Percentiles rank a stretch among this genome's conserved stretches.
These are phyloP conservation scores for Cercophora scortea DNA, from an alignment of 495 filamentous ascomycete species.

Conservation along the genomic window DNA sequence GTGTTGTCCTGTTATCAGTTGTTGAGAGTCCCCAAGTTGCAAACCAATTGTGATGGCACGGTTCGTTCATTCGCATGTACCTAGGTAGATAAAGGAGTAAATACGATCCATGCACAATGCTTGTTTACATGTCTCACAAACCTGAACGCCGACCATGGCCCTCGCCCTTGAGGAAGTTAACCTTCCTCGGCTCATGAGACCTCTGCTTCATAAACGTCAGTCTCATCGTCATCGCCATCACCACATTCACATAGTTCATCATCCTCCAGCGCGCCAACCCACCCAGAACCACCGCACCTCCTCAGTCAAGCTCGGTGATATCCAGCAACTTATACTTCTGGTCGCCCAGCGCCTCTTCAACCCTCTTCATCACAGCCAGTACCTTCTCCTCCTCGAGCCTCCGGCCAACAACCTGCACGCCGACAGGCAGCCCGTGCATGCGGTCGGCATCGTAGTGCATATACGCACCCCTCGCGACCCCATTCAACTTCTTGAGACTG, in stretches of 20 bases:
- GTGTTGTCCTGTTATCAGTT: no score
- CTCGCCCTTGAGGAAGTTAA: no score
- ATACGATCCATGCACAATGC: no score
- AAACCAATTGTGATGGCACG: no score
- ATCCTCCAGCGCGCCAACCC: no score
- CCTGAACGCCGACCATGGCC: no score
- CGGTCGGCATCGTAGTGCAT: slow-evolving; percentile 73
- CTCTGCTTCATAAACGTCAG: background rate
- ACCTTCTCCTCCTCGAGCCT: slow-evolving; percentile 91
- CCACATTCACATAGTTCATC: background rate
- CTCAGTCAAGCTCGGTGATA: slow-evolving; percentile 14
- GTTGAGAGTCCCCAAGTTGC: no score
- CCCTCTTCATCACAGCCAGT: slow-evolving; percentile 69
- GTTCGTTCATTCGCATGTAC: no score
- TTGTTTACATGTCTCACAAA: no score
- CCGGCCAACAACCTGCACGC: slow-evolving; percentile 76
- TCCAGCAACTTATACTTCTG: slow-evolving; percentile 60
- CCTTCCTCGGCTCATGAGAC: no score
- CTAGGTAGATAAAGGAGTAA: no score
- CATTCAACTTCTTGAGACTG: slow-evolving; percentile 57
- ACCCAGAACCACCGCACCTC: background rate
- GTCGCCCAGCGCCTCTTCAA: slow-evolving; percentile 66
- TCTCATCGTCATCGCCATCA: background rate
- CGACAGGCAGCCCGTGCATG: slow-evolving; percentile 87
- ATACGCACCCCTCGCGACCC: slow-evolving; percentile 76